Conservation (phyloP, 2,329 filamentous ascomycete species). For the Colletotrichum graminicola region DNA sequence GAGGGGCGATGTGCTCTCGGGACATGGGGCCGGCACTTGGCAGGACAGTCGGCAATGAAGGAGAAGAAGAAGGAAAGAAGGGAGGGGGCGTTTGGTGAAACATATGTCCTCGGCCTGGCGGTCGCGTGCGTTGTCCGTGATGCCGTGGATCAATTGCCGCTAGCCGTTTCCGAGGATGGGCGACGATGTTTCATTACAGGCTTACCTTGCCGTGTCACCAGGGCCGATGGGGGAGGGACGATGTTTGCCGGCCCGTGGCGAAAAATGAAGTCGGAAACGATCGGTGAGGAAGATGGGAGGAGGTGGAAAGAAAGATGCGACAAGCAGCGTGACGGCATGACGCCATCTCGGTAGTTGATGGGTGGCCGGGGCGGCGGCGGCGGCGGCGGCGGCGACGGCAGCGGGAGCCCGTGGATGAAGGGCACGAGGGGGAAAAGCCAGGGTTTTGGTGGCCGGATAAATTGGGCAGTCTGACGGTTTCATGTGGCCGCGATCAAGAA, state of each 20-base stretch:
- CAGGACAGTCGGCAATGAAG: neutral
- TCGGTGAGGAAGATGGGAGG: neutral
- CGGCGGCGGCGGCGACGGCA: too few relatives aligned
- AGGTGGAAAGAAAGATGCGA: neutral
- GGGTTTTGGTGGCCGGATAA: constrained; percentile 24
- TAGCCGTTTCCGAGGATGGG: neutral
- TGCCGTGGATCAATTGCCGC: constrained; percentile 1
- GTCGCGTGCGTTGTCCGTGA: neutral
- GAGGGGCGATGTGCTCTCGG: neutral
- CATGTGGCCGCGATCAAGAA: constrained; percentile 26
- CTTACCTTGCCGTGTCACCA: neutral
- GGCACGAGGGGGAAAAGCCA: neutral
- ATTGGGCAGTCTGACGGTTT: constrained; percentile 33
- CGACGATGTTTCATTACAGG: too few relatives aligned
- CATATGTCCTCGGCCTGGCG: neutral
- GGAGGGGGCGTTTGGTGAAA: neutral
- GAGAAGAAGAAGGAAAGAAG: too few relatives aligned
- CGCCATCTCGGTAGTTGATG: constrained; percentile 13
- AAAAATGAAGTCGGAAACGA: constrained; percentile 20
- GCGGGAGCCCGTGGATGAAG: neutral
- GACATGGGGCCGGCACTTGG: neutral
- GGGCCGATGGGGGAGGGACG: neutral
- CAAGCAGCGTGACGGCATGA: constrained; percentile 1
- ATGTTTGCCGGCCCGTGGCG: constrained; percentile 4
- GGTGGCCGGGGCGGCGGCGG: neutral